Conservation (phyloP, 179 eudicot species). For the Dionaea muscipula region DNA sequence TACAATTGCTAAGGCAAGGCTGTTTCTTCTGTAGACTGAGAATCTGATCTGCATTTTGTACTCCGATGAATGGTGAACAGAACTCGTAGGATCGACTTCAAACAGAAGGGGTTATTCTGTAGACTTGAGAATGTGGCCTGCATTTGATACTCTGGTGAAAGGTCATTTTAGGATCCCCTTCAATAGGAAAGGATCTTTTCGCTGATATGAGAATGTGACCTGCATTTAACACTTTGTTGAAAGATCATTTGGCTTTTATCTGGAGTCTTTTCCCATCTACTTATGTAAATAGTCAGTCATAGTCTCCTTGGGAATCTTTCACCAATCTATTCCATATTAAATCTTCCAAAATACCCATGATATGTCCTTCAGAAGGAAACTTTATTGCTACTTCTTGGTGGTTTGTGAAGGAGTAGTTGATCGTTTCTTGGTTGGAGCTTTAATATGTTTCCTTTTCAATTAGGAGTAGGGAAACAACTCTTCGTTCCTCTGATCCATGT, state of each 20-base stretch:
- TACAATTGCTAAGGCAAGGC: slow-evolving; percentile 94
- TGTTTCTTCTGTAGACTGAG: slow-evolving; percentile 36
- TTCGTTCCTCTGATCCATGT: slow-evolving; percentile 9
- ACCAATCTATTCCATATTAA: slow-evolving; percentile 15
- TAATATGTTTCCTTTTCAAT: slow-evolving; percentile 6
- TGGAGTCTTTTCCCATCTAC: too few relatives aligned
- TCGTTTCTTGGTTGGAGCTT: slow-evolving; percentile 12
- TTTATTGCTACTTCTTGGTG: slow-evolving; percentile 13
- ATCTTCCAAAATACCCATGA: slow-evolving; percentile 8
- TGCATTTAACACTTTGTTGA: too few relatives aligned
- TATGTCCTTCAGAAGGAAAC: slow-evolving; percentile 21
- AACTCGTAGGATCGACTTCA: slow-evolving; percentile 11
- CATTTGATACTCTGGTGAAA: too few relatives aligned
- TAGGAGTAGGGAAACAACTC: neutral
- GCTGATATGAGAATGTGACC: slow-evolving; percentile 15
- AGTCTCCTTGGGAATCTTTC: slow-evolving; percentile 19
- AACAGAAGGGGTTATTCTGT: slow-evolving; percentile 7
- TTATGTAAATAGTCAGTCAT: too few relatives aligned
- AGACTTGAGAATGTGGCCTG: neutral
- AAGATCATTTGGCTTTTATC: too few relatives aligned
- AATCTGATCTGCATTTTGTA: slow-evolving; percentile 29
- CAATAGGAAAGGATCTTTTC: slow-evolving; percentile 12
- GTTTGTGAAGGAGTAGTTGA: slow-evolving; percentile 25
- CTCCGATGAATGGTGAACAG: slow-evolving; percentile 26
- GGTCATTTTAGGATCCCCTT: too few relatives aligned